A percentile compares a stretch with the other conserved stretches of the same genome.
Evolutionary conservation across 2,329 filamentous ascomycete genomes (phyloP).

Genomic region (Rhinocladiella mackenziei): DNA sequence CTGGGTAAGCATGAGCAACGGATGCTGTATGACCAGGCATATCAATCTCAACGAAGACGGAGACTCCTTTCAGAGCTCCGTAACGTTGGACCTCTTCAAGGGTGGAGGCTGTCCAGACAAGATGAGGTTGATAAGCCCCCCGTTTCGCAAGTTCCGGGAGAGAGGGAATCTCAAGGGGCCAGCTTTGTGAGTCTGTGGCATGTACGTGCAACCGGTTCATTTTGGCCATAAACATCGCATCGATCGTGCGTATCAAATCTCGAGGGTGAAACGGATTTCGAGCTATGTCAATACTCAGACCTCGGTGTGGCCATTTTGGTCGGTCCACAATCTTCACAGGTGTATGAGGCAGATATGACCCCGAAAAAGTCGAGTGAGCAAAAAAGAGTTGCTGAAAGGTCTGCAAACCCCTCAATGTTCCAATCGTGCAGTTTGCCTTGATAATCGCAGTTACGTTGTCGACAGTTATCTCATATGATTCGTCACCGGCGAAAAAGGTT

Average conservation of each 20-base stretch:
- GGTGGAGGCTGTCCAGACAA: constrained; percentile 65
- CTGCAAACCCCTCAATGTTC: constrained; percentile 30
- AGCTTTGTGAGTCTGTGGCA: constrained; percentile 54
- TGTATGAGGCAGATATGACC: constrained; percentile 64
- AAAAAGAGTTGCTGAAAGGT: constrained; percentile 34
- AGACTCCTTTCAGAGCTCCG: constrained; percentile 63
- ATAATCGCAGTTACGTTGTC: constrained; percentile 26
- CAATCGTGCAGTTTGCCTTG: constrained; percentile 28
- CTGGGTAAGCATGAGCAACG: constrained; percentile 63
- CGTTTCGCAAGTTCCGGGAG: constrained; percentile 67
- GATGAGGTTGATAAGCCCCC: constrained; percentile 65
- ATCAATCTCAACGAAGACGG: constrained; percentile 73
- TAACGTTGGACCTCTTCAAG: constrained; percentile 66
- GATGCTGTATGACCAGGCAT: constrained; percentile 74
- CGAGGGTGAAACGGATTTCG: constrained; percentile 65
- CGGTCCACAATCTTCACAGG: constrained; percentile 69
- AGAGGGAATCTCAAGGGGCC: constrained; percentile 72
- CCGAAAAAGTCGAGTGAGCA: constrained; percentile 29
- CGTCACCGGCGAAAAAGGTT: constrained; percentile 28
- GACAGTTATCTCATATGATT: constrained; percentile 31
- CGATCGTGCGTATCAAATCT: constrained; percentile 70
- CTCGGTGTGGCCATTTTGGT: constrained; percentile 72
- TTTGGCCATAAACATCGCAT: constrained; percentile 62
- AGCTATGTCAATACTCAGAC: constrained; percentile 73
- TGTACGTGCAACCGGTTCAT: constrained; percentile 57